Percentiles rank a stretch among this genome's conserved stretches.
Evolutionary conservation across 768 basidiomycete genomes (phyloP).

Genomic region (Lactifluus hygrophoroides): DNA sequence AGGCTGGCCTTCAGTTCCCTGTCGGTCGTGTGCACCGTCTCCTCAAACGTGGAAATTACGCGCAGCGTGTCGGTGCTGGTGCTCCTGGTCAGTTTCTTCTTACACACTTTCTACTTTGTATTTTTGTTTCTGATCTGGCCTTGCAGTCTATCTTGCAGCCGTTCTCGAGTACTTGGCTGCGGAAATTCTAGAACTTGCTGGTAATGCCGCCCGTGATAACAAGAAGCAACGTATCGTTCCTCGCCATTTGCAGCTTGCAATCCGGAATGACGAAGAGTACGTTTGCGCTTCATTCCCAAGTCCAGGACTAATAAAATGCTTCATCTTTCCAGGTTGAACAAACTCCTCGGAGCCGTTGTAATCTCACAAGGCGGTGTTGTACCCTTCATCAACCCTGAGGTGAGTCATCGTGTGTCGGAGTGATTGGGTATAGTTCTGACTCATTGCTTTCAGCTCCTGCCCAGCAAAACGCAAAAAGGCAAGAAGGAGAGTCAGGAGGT

Average conservation of each 20-base stretch:
- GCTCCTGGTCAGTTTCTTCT: slow-evolving; percentile 56
- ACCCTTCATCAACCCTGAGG: slow-evolving; percentile 55
- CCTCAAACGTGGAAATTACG: slow-evolving; percentile 79
- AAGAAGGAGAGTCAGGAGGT: slow-evolving; percentile 46
- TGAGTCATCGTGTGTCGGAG: slow-evolving; percentile 12
- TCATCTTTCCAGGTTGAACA: slow-evolving; percentile 43
- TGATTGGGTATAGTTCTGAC: not conserved
- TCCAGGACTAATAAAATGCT: not conserved
- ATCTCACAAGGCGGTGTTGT: slow-evolving; percentile 95
- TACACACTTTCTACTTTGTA: not conserved
- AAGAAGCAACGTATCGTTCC: slow-evolving; percentile 94
- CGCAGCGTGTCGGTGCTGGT: slow-evolving; percentile 81
- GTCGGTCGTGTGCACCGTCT: slow-evolving; percentile 92
- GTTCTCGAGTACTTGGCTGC: slow-evolving; percentile 90
- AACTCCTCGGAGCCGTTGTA: slow-evolving; percentile 71
- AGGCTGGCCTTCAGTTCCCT: slow-evolving; percentile 77
- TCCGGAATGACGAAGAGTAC: slow-evolving; percentile 87
- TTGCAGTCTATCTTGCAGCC: slow-evolving; percentile 75
- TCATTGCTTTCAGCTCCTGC: slow-evolving; percentile 27
- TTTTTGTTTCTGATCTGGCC: not conserved
- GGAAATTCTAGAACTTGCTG: slow-evolving; percentile 89
- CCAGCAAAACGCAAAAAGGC: slow-evolving; percentile 43
- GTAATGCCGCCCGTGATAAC: slow-evolving; percentile 75
- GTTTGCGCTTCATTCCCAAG: slow-evolving; percentile 19
- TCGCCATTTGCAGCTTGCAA: slow-evolving; percentile 85